phyloP scores from a whole-genome alignment of 2,329 filamentous ascomycete species.

The Cytospora chrysosperma region DNA sequence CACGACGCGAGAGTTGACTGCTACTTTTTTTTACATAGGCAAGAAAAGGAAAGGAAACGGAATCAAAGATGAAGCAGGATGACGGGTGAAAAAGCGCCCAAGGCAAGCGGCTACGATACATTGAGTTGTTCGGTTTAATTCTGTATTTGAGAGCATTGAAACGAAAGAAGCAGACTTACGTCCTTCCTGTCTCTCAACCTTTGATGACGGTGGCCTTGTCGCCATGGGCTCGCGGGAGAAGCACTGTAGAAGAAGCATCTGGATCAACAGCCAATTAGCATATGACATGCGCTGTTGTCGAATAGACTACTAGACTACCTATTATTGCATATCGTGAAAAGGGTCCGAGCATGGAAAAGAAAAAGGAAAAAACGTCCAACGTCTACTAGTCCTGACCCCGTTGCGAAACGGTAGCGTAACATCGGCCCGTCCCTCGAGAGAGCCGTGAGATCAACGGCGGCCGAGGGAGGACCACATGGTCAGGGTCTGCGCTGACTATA shows the following conservation, averaged over 20 bases:
- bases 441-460: background rate
- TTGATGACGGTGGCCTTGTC: background rate
- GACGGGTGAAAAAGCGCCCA: background rate
- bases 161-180: background rate
- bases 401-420: background rate
- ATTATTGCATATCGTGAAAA: background rate
- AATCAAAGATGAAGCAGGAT: background rate
- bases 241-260: no score
- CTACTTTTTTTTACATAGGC: conserved; percentile 1
- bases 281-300: no score
- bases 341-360: background rate
- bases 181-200: background rate
- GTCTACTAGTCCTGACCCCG: background rate
- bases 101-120: conserved; percentile 1
- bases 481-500: no score
- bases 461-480: background rate
- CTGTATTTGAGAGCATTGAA: conserved; percentile 11
- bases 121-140: conserved; percentile 11
- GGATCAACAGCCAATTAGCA: background rate
- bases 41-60: background rate
- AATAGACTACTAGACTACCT: no score
- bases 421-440: background rate
- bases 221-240: background rate
- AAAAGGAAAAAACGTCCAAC: background rate
- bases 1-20: conserved; percentile 9